phyloP scores from a whole-genome alignment of 2,329 filamentous ascomycete genomes.

The Cladobotryum protrusum region DNA sequence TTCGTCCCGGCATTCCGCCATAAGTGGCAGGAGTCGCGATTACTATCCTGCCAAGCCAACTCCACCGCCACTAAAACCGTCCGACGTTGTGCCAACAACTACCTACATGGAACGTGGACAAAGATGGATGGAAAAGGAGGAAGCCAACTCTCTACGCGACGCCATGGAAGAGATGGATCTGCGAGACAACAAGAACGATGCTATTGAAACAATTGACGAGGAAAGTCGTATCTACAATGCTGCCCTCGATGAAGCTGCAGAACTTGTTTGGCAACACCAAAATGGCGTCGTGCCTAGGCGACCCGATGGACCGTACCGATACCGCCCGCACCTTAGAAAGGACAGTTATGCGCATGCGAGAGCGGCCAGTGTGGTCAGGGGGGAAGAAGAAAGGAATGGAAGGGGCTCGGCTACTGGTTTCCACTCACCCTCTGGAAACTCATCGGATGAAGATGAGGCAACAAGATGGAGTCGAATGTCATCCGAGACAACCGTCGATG shows the following conservation, averaged over 20 bases:
- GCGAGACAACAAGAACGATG: constrained; percentile 25
- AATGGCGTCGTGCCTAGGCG: constrained; percentile 48
- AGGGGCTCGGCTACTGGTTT: constrained; percentile 2
- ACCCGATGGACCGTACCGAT: constrained; percentile 60
- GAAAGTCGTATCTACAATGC: constrained; percentile 63
- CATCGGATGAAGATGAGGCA: constrained; percentile 40
- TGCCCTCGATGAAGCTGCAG: constrained; percentile 69
- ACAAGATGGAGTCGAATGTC: constrained; percentile 27
- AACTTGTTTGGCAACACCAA: constrained; percentile 72
- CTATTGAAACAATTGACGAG: constrained; percentile 33
- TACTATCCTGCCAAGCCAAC: constrained; percentile 43
- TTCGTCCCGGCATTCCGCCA: constrained; percentile 44
- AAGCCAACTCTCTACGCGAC: constrained; percentile 61
- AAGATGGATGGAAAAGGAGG: constrained; percentile 76
- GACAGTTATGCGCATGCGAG: constrained; percentile 65
- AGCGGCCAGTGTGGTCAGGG: constrained; percentile 50
- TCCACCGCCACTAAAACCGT: constrained; percentile 47
- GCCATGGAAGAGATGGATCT: constrained; percentile 70
- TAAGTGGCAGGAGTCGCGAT: constrained; percentile 40
- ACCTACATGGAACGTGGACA: constrained; percentile 69
- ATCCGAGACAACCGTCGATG: constrained; percentile 17
- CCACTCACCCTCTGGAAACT: constrained; percentile 40
- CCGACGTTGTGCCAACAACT: constrained; percentile 56
- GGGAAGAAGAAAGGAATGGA: constrained; percentile 33
- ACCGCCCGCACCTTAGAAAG: constrained; percentile 62